Evolutionary conservation across 306 rosid species (phyloP), one percentile per base, ranked within the genome.

Genomic region (Betula pendula): DNA sequence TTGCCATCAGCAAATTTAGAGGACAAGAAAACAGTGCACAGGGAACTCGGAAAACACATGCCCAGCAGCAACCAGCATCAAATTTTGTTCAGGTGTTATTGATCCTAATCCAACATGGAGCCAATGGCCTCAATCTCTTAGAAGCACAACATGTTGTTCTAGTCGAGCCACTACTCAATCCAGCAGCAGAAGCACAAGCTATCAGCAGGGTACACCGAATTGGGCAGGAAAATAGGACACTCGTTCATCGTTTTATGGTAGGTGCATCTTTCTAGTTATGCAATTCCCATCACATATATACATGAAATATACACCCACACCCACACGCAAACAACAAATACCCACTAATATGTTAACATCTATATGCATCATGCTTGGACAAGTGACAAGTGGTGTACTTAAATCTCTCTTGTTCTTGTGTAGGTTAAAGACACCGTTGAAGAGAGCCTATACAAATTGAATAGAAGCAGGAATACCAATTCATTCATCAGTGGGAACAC

Each of bases 171-270:
- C 84, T 95, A 44, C 97, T 95, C 67, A 95, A 95, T 84, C 98
- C 97, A 51, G 98, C 97, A 62, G 96, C 88, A 5, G 98, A 95
- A 83, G 97, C 97, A 68, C 97, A 92, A 86, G 97, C 98, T 51
- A 92, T 95, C 77, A 88, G 98, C 66, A 91, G 94, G 22, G 97
- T 95, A 12, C 98, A 92, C 81, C 96, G 97, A n/a, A 92, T 92
- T 7, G 97, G 97, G 59, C 97, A 90, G 80, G 72, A 84, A 75
- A 75, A 89, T 8, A 84, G 74, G 84, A 95, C 97, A 56, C 88
- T 92, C 16, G 91, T 93, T 77, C 99, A 95, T 79, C 96, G 96
- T 15, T 95, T 95, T 79, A 79, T 89, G 42, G 98, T 92, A 88
- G 63, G 96, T 90, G 13, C 47, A 48, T 7, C 24, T 24, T 67